Percentiles rank a stretch among this genome's conserved stretches.
phyloP scores from a whole-genome alignment of 148 eudicot genomes.

The Fagopyrum tataricum region DNA sequence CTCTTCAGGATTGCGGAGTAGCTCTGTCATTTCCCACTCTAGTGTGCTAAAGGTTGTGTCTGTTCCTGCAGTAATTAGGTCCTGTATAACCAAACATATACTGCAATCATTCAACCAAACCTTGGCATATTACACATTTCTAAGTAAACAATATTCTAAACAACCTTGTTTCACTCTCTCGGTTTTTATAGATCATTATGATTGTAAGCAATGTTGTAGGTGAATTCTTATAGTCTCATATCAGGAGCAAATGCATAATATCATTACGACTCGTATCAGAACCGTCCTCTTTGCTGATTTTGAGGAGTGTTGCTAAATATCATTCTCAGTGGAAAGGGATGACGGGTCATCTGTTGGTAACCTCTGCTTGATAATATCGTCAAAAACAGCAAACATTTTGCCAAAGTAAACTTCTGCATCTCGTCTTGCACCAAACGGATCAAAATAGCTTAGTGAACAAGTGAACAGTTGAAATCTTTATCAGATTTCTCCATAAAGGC shows the following conservation, averaged over 20 bases:
- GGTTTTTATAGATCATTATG: too few species aligned
- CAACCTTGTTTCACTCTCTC: too few species aligned
- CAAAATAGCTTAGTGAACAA: conserved; percentile 23
- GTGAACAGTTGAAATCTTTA: conserved; percentile 19
- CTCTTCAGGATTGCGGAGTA: conserved; percentile 18
- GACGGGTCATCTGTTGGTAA: neutral
- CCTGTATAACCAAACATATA: conserved; percentile 5
- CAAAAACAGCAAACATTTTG: conserved; percentile 14
- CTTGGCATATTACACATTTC: too few species aligned
- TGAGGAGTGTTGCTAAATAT: conserved; percentile 27
- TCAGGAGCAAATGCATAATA: conserved; percentile 21
- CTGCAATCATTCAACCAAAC: neutral
- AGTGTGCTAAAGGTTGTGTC: conserved; percentile 24
- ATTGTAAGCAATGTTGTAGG: too few species aligned
- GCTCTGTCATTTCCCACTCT: conserved; percentile 34
- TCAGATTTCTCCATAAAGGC: conserved; percentile 12
- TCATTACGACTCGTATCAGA: conserved; percentile 17
- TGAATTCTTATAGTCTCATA: too few species aligned
- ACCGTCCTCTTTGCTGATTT: conserved; percentile 14
- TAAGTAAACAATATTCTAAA: too few species aligned
- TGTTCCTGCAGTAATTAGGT: conserved; percentile 26
- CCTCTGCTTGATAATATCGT: conserved; percentile 21
- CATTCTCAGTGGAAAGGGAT: neutral
- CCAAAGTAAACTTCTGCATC: neutral
- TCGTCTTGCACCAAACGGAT: conserved; percentile 18